These are phyloP conservation scores for Emericellopsis atlantica DNA, from an alignment of 2,329 filamentous ascomycete genomes.

Conservation along the genomic window DNA sequence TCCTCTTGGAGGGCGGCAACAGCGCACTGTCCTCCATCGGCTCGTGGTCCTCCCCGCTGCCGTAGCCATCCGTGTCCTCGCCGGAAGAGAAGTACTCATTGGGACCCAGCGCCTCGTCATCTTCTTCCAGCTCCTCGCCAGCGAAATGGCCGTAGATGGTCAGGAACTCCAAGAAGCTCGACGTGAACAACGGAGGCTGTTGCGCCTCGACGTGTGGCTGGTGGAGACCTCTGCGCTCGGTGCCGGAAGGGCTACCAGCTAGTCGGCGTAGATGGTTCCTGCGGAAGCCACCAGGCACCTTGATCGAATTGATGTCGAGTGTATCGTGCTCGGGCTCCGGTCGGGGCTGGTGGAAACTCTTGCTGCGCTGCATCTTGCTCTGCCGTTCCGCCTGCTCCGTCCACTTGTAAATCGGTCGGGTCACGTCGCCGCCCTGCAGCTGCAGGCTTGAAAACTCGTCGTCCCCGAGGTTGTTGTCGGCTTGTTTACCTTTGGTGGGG, in stretches of 20 bases:
- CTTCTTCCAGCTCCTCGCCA: constrained; percentile 91
- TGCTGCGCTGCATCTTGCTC: constrained; percentile 60
- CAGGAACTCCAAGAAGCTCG: constrained; percentile 90
- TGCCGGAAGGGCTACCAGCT: constrained; percentile 45
- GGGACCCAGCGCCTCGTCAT: constrained; percentile 76
- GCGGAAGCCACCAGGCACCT: constrained; percentile 85
- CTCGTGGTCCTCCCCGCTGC: constrained; percentile 56
- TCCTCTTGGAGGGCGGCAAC: constrained; percentile 61
- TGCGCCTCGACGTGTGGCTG: constrained; percentile 14
- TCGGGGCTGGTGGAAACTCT: constrained; percentile 72
- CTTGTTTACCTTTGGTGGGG: constrained; percentile 40
- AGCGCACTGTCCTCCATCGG: constrained; percentile 83
- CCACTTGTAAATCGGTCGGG: constrained; percentile 92
- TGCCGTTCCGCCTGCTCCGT: constrained; percentile 74
- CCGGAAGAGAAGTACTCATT: constrained; percentile 89
- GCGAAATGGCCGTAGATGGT: constrained; percentile 96
- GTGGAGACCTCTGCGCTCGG: not conserved
- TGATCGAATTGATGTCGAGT: constrained; percentile 80
- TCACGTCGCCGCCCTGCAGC: constrained; percentile 89
- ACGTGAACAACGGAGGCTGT: constrained; percentile 57
- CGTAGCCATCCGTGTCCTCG: constrained; percentile 49
- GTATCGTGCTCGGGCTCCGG: constrained; percentile 70
- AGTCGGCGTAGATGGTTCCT: constrained; percentile 75
- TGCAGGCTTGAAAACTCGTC: constrained; percentile 90
- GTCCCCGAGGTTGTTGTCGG: constrained; percentile 32